Evolutionary conservation across 192 early-diverging fungal species (phyloP).

Genomic region (Gigaspora rosea): DNA sequence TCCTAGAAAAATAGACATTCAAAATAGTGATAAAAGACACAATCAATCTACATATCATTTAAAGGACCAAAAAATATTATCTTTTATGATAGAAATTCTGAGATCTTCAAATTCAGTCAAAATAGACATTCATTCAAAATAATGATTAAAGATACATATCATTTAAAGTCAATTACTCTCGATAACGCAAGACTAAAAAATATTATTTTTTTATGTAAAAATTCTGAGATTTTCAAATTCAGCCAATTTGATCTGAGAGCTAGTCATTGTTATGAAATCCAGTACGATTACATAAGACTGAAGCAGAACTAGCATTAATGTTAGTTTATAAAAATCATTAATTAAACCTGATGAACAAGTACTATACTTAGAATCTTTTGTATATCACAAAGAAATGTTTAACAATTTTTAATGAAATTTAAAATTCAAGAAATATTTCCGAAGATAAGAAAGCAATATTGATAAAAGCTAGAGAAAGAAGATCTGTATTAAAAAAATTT

Average conservation of each 20-base stretch:
- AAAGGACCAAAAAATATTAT: constrained; percentile 6
- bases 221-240: constrained; percentile 21
- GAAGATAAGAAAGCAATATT: neutral
- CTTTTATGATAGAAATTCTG: too few species aligned
- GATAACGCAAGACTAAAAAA: too few species aligned
- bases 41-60: neutral
- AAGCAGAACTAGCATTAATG: constrained; percentile 11
- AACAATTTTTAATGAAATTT: constrained; percentile 21
- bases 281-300: constrained; percentile 32
- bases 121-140: too few species aligned
- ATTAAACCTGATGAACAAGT: constrained; percentile 9
- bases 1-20: constrained; percentile 1
- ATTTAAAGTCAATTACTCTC: too few species aligned
- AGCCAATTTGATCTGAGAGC: constrained; percentile 14
- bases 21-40: neutral
- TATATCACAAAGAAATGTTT: constrained; percentile 34
- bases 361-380: constrained; percentile 12
- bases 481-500: constrained; percentile 13
- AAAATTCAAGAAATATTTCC: constrained; percentile 18
- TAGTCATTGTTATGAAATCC: constrained; percentile 25
- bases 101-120: too few species aligned
- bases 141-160: too few species aligned
- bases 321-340: constrained; percentile 27
- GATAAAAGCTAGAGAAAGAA: neutral
- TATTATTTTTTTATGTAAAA: too few species aligned